phyloP scores from a whole-genome alignment of 345 rosid species.

The Arabidopsis suecica region DNA sequence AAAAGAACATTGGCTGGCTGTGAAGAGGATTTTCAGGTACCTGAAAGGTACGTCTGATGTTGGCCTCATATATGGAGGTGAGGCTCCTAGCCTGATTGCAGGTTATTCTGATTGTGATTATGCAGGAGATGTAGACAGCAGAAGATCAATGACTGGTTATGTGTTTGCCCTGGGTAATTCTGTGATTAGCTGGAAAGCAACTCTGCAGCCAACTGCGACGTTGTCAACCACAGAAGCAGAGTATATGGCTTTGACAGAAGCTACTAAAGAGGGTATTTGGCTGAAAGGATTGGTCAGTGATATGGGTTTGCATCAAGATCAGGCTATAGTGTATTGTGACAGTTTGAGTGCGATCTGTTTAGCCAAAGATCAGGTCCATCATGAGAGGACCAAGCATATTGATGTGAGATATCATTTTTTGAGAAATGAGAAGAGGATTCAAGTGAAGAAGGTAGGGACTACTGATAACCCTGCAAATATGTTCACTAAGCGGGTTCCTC shows the following conservation, averaged over 20 bases:
- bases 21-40: background rate
- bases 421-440: background rate
- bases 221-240: background rate
- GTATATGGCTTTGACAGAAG: constrained; percentile 3
- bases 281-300: background rate
- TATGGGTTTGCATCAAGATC: constrained; percentile 6
- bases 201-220: background rate
- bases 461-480: background rate
- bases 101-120: no score
- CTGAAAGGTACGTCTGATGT: constrained; percentile 2
- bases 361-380: constrained; percentile 3
- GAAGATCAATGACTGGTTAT: background rate
- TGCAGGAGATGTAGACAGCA: background rate
- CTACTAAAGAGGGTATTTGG: background rate
- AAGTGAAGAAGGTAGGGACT: background rate
- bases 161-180: background rate
- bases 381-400: constrained; percentile 12
- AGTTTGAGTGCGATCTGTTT: background rate
- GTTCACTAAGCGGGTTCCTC: background rate
- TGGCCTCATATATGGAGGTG: background rate
- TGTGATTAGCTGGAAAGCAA: background rate
- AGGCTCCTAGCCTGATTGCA: background rate
- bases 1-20: background rate
- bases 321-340: background rate
- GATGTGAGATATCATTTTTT: constrained; percentile 6